phyloP scores from a whole-genome alignment of 1,284 basidiomycete species.

The Austropuccinia psidii region DNA sequence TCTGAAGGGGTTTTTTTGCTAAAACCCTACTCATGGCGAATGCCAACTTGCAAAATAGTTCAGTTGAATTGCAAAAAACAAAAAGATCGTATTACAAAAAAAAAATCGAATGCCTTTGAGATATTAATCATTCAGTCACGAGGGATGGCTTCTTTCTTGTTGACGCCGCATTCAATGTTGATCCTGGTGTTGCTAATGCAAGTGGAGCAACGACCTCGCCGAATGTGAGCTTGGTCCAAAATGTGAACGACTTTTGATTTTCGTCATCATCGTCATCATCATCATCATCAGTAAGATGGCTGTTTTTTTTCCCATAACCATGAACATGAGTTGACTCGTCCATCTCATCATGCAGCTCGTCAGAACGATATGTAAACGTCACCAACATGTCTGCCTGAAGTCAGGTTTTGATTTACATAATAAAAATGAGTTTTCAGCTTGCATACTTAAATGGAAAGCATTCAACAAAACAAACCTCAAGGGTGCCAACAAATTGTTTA shows the following conservation, averaged over 20 bases:
- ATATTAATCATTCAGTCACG: too few species aligned
- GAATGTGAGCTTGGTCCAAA: conserved; percentile 70
- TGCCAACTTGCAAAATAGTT: too few species aligned
- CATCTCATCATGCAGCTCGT: conserved; percentile 53
- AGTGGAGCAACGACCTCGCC: conserved; percentile 54
- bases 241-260: conserved; percentile 77
- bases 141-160: too few species aligned
- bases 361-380: conserved; percentile 80
- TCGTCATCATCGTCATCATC: conserved; percentile 26
- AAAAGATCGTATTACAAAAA: too few species aligned
- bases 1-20: too few species aligned
- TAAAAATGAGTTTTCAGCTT: too few species aligned
- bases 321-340: conserved; percentile 45
- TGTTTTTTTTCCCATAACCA: conserved; percentile 43
- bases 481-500: conserved; percentile 62
- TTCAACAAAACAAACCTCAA: conserved; percentile 58
- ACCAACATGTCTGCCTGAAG: conserved; percentile 83
- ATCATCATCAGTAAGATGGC: conserved; percentile 45
- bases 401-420: too few species aligned
- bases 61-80: too few species aligned
- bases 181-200: too few species aligned
- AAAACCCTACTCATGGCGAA: too few species aligned
- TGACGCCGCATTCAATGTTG: too few species aligned
- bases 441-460: conserved; percentile 37
- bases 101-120: too few species aligned